A percentile compares a stretch with the other conserved stretches of the same genome.
phyloP scores from a whole-genome alignment of 129 eudicot genomes.

The Scalesia atractyloides region DNA sequence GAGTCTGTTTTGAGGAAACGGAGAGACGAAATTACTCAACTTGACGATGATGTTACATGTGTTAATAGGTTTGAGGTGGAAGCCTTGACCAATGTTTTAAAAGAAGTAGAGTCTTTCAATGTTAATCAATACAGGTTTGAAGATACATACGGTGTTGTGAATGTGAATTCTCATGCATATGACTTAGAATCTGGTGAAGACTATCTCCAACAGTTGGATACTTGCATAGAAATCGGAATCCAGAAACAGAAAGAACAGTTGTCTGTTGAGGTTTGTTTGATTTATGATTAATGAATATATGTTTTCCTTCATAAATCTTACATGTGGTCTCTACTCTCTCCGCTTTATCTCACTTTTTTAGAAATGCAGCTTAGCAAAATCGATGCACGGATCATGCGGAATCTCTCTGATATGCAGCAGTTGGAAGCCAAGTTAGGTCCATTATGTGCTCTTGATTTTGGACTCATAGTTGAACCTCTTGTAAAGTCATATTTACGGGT shows the following conservation, averaged over 20 bases:
- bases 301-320: constrained; percentile 1
- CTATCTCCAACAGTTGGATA: constrained; percentile 63
- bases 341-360: constrained; percentile 42
- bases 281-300: constrained; percentile 14
- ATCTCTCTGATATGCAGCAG: constrained; percentile 72
- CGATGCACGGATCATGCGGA: constrained; percentile 73
- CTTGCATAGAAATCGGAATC: constrained; percentile 70
- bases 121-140: constrained; percentile 62
- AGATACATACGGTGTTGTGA: constrained; percentile 52
- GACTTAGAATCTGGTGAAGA: constrained; percentile 82
- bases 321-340: constrained; percentile 16
- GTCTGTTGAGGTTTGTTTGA: constrained; percentile 67
- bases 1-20: constrained; percentile 72
- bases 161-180: constrained; percentile 43
- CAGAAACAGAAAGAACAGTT: constrained; percentile 86
- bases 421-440: constrained; percentile 78
- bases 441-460: constrained; percentile 67
- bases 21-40: constrained; percentile 63
- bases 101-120: constrained; percentile 78
- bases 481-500: constrained; percentile 88
- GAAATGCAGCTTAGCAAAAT: constrained; percentile 85
- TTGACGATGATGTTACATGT: constrained; percentile 43
- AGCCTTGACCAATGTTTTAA: constrained; percentile 66
- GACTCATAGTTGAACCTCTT: constrained; percentile 66
- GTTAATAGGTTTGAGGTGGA: constrained; percentile 75